Base-by-base conservation (phyloP, 1,139 yeast species). In the Suhomyces ambrosiae region DNA sequence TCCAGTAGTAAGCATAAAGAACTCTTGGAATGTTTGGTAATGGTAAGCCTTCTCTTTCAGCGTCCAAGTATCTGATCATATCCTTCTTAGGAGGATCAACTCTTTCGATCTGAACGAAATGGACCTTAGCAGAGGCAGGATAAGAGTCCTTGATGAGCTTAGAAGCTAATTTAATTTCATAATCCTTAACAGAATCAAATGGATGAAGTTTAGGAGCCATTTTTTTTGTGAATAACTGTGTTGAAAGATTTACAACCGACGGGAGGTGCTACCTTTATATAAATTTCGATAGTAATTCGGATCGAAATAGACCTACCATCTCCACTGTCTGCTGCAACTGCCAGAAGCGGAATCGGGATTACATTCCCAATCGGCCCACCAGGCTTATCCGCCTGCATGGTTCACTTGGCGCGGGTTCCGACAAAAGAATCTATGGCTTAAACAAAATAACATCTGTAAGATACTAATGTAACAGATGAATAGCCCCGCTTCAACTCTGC, bases 41-140 rank as follows among this genome's bases (percentile, higher is more conserved):
- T 16, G 76, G 68, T 28, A 58, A 60, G 21, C 87, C 87, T 33
- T 76, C 66, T 51, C 69, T 75, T 65, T 85, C 92, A 38, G 88
- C 86, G 41, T 78, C 85, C 48, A 87, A 68, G 60, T 73, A 86
- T 50, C 74, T 77, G 44, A 80, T 60, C 83, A 87, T 81, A 48
- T 75, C 79, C 51, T 77, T 68, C 74, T 87, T 87, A 45, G 95
- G 94, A 23, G 96, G 95, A 57, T 87, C 95, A 40, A 79, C 60
- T 53, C 80, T 75, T 55, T 85, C 92, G 40, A 86, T 68, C 56
- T 80, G 86, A 50, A 81, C 79, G 64, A 86, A 83, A 62, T 83
- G 90, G 33, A 86, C 75, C 41, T 65, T 56, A 38, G 65, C 76
- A 17, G 56, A 48, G 6, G 76, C 74, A 17, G 74, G 63, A 46